These are phyloP conservation scores for Microbotryum silenes-acaulis DNA, from an alignment of 1,284 basidiomycete species.

Conservation along the genomic window DNA sequence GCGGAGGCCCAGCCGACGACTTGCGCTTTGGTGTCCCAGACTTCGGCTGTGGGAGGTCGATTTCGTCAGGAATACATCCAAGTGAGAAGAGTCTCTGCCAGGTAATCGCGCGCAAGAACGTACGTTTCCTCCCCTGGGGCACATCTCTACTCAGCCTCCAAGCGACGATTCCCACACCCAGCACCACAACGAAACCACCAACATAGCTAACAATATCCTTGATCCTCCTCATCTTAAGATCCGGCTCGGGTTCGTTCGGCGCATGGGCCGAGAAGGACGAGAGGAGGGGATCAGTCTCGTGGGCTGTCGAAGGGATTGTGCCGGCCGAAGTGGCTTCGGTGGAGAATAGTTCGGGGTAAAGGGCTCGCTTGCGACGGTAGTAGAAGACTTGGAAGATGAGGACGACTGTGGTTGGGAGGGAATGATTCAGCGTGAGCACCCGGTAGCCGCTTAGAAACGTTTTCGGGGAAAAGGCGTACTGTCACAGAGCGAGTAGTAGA, in stretches of 20 bases:
- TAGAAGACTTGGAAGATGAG: conserved; percentile 34
- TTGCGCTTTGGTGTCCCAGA: conserved; percentile 36
- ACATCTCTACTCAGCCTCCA: conserved; percentile 16
- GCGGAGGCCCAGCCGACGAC: conserved; percentile 35
- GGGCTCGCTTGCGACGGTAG: conserved; percentile 32
- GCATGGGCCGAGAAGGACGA: conserved; percentile 28
- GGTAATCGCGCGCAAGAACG: no score
- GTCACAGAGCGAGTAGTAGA: conserved; percentile 5
- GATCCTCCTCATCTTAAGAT: conserved; percentile 7
- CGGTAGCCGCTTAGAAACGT: conserved; percentile 9
- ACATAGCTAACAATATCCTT: conserved; percentile 24
- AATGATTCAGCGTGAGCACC: background rate
- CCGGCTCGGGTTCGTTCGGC: conserved; percentile 9
- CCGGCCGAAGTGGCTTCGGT: background rate
- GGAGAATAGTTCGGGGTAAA: conserved; percentile 30
- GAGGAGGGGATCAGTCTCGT: conserved; percentile 23
- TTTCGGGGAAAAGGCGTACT: background rate
- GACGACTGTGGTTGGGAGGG: conserved; percentile 12
- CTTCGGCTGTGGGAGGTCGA: conserved; percentile 14
- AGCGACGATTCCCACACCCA: conserved; percentile 26
- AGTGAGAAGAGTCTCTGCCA: no score
- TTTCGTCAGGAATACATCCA: no score
- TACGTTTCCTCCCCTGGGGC: conserved; percentile 6
- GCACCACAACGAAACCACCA: conserved; percentile 27
- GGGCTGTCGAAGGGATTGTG: background rate